Base-by-base conservation (phyloP, 2,329 filamentous ascomycete genomes). In the Raffaelea arxii region DNA sequence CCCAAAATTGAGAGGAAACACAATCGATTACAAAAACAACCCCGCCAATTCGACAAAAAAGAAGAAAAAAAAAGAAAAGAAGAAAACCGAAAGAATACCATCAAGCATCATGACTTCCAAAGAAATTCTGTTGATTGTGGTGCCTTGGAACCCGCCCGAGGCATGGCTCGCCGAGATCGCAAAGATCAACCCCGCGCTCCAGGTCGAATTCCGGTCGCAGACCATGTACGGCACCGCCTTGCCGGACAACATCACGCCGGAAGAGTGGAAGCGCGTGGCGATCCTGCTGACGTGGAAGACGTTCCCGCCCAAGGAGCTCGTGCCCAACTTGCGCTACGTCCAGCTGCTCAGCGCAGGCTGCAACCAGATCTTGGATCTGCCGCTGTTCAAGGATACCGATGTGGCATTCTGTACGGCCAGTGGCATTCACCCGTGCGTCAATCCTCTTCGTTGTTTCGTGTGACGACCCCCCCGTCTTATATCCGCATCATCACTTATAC, bases 301-400 rank as follows among this genome's bases (percentile, higher is more conserved):
- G 22, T 58, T 64, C 2, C 62, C 64, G 25, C n/a, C n/a, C n/a
- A n/a, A n/a, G n/a, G n/a, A n/a, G n/a, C 41, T 58, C 40, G 54
- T 68, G 40, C 53, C 56, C 6, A 58, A 61, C 4, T 56, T 71
- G 24, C 61, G 65, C 41, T 68, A 63, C 49, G 62, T 72, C 22
- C 70, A 73, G 56, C 50, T 68, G 25, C 53, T 57, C 0, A 66
- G 63, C 1, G 65, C 70, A 2, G 70, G 70, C 2, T 63, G 63
- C 4, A 68, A 72, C 49, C 52, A 53, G 36, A 70, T 68, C 65
- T 46, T 60, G 3, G 53, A 56, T 1, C 59, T 66, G 41, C 54
- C 55, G 9, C 49, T 55, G 22, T 71, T 63, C 51, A 49, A 56
- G 39, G 59, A 66, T 23, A 55, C 55, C 2, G 48, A 62, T 2